Evolutionary conservation across 352 stramenopile species (phyloP), one percentile per base, ranked within the genome.

Genomic region (Thalassiosira livingstoniorum): DNA sequence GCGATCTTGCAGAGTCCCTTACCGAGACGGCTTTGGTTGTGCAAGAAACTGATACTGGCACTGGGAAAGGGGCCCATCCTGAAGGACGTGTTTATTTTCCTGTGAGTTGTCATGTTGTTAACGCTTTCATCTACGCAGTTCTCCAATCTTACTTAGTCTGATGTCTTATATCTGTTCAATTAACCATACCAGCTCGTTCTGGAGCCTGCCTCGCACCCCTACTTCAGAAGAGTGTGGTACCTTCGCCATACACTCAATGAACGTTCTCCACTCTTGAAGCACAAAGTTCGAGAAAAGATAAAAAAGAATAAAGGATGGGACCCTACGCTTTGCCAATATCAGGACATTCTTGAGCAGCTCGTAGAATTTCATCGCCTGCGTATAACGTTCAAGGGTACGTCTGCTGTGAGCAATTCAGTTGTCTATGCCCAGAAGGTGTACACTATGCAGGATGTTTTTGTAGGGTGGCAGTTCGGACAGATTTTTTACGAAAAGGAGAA

Each of bases 391-490:
- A 80, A 74, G 43, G 72, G 72, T 13, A 74, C 35, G 35, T 73
- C 72, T 4, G 42, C 62, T 37, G 72, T 66, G 5, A 80, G 39
- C 34, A 80, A 80, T 34, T 58, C 43, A 25, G 35, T 74, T 21
- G 53, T 80, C 4, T 73, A 73, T 32, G 55, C 62, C 1, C 39
- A 74, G 60, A 80, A 80, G 37, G 61, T 80, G 15, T 80, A 80
- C 32, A 68, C 61, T 39, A 66, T 62, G 23, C 62, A 77, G 34
- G 75, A 82, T 77, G 37, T 82, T 2, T 77, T 74, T 62, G 61
- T 82, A n/a, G 75, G 75, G 0, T 82, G 75, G 75, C 75, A 76
- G 43, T 82, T 82, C 35, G 55, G 65, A 29, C 35, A 69, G 13
- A 70, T 82, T 42, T 82, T 82, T 58, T 82, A 77, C 25, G 39